Base-by-base conservation (phyloP, 257 asterid genomes). In the Asclepias syriaca region DNA sequence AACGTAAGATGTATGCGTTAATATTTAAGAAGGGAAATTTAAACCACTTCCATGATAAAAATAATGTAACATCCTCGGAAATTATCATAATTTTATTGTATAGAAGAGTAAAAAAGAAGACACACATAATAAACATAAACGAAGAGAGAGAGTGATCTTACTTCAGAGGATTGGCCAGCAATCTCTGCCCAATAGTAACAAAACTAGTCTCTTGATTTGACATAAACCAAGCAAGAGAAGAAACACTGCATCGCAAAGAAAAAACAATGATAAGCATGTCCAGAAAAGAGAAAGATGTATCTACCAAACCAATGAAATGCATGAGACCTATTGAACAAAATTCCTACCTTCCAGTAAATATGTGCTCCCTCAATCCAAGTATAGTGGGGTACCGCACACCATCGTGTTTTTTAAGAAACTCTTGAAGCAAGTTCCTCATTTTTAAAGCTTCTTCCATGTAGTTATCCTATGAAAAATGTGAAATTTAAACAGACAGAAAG, bases 211-310 rank as follows among this genome's bases (percentile, higher is more conserved):
- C 99, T 77, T 94, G 99, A 83, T 88, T 89, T 66, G 97, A 94
- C 99, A 94, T 94, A 83, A 94, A 94, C 99, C 99, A 94, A 75
- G 99, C 99, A 77, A 94, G 97, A 66, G 99, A 94, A 82, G 99
- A 94, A 87, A 94, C 99, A 94, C 99, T 94, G 96, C 90, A 90
- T 45, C 69, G 78, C 16, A 80, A 64, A 50, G 61, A 70, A 61
- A 81, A 67, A 56, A 78, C 68, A 78, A 51, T 48, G 65, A 43
- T 49, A 69, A 65, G 18, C 65, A 69, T 4, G 27, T 57, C 15
- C 72, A 66, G 15, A 69, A 3, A 66, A 18, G 39, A 22, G 14
- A 56, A 45, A 68, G 22, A 34, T 16, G 22, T 34, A 55, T 27
- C 54, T 39, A 68, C 50, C 58, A 45, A 46, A 66, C 14, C 51